A percentile compares a stretch with the other conserved stretches of the same genome.
These are phyloP conservation scores for Suillus subaureus DNA, from an alignment of 768 basidiomycete genomes.

Conservation along the genomic window DNA sequence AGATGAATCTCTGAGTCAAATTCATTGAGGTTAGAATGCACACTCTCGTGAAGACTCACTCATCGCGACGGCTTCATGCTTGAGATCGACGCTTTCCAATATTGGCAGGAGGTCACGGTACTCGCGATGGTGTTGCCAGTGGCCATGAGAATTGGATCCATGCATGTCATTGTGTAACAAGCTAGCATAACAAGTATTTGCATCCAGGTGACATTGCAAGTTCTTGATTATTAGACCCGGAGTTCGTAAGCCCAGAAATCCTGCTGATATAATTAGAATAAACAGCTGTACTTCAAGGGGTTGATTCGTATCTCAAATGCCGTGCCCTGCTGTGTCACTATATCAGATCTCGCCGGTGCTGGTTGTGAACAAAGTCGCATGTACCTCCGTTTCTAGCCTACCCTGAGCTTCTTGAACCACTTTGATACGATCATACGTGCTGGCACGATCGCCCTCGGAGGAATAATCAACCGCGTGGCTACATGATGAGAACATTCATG, in stretches of 20 bases:
- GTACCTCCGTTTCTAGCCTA: background rate
- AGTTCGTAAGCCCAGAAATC: too few species aligned
- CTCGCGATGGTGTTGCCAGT: background rate
- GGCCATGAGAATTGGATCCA: background rate
- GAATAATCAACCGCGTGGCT: background rate
- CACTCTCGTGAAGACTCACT: background rate
- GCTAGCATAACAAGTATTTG: too few species aligned
- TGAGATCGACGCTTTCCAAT: background rate
- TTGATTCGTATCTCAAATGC: background rate
- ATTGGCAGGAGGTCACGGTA: too few species aligned
- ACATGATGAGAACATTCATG: background rate
- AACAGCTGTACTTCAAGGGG: too few species aligned
- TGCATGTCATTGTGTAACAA: too few species aligned
- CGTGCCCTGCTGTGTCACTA: background rate
- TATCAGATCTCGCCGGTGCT: background rate
- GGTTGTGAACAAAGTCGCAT: too few species aligned
- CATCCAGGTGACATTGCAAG: too few species aligned
- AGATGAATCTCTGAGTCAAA: background rate
- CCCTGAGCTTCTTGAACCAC: background rate
- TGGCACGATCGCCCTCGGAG: background rate
- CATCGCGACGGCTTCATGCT: slow-evolving; percentile 6
- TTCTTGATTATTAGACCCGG: too few species aligned
- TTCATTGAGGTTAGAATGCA: background rate
- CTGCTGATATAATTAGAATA: background rate
- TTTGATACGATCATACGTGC: background rate